Base-by-base conservation (phyloP, 1,139 yeast genomes). In the Suhomyces maxii region DNA sequence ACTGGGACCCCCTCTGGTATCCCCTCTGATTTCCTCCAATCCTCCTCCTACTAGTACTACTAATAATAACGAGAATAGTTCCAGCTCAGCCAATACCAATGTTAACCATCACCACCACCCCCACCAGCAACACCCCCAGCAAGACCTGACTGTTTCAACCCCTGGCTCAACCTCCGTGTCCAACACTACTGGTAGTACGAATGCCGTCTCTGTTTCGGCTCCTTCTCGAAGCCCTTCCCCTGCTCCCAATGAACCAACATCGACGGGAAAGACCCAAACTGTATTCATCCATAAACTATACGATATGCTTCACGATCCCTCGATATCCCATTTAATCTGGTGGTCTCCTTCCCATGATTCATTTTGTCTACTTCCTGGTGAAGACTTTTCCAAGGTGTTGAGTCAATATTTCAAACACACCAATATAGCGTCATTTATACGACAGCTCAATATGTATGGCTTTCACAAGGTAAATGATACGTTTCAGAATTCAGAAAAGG, bases 371-470 rank as follows among this genome's bases (percentile, higher is more conserved):
- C 58, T 67, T 26, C 78, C 78, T 3, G 80, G 80, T 39, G 86
- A 83, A 54, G 83, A 82, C 46, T 83, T 85, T 52, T 79, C 86
- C 46, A 73, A 77, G 56, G 79, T 82, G 26, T 67, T 86, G 52
- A 78, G 86, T 41, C 79, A 75, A 44, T 86, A 84, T 64, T 86
- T 86, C 67, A 86, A 86, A 60, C 93, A 86, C 62, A 84, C 89
- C 37, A 86, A 86, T 59, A 84, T 85, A 40, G 89, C 91, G 1
- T 82, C 87, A 26, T 86, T 86, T 63, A 86, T 86, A 34, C 76
- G 93, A 46, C 59, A 55, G 47, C 51, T 55, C 40, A 55, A 55
- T 48, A 55, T 55, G 59, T 55, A 86, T 60, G 93, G 89, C 8
- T 85, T 85, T 64, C 91, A 86, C 60, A 86, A 86, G 63, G 89